Evolutionary conservation across 306 rosid genomes (phyloP).

Genomic region (Rosa persica): DNA sequence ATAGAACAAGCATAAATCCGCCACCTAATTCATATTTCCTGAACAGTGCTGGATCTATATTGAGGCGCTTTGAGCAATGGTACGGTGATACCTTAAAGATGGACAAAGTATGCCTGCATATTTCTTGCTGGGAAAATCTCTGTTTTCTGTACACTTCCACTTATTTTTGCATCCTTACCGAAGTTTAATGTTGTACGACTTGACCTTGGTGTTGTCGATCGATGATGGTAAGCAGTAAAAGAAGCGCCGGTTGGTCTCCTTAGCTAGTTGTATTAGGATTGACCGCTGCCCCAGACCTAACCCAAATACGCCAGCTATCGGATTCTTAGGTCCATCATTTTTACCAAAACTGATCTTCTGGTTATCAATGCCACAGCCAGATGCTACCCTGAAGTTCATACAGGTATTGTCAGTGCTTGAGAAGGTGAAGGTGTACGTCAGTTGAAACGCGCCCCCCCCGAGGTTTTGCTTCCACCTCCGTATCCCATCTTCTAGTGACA

Average conservation of each 20-base stretch:
- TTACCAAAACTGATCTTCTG: not conserved
- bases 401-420: not conserved
- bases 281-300: not conserved
- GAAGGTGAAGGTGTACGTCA: slow-evolving; percentile 4
- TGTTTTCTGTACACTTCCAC: not conserved
- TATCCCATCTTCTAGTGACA: too few species aligned
- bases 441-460: not conserved
- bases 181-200: not conserved
- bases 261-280: not conserved
- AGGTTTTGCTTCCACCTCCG: not conserved
- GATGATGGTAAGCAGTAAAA: not conserved
- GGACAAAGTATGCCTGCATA: not conserved
- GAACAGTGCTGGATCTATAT: not conserved
- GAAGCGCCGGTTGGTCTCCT: not conserved
- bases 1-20: not conserved
- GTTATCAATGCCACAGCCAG: slow-evolving; percentile 2
- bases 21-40: not conserved
- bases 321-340: slow-evolving; percentile 29
- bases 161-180: not conserved
- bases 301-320: slow-evolving; percentile 1
- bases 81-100: not conserved
- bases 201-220: not conserved
- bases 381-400: not conserved
- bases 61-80: not conserved
- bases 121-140: not conserved